phyloP scores from a whole-genome alignment of 1,284 basidiomycete genomes.

The Sanghuangporus sanghuang region DNA sequence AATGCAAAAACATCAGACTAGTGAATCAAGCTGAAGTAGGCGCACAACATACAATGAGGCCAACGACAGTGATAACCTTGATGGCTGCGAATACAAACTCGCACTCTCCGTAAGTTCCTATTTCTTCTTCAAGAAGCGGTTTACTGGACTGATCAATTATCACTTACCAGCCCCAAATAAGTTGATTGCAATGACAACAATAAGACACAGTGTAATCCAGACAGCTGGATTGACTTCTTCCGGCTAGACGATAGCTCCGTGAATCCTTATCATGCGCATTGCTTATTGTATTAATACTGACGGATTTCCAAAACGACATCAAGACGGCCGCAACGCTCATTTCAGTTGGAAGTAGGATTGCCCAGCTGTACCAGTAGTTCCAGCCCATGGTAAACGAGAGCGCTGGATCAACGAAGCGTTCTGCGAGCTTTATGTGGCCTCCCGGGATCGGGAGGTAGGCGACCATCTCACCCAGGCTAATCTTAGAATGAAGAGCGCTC shows the following conservation, averaged over 20 bases:
- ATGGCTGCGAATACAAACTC: slow-evolving; percentile 76
- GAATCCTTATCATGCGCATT: slow-evolving; percentile 15
- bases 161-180: slow-evolving; percentile 61
- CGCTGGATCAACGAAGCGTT: slow-evolving; percentile 75
- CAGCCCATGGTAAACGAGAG: slow-evolving; percentile 81
- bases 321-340: slow-evolving; percentile 72
- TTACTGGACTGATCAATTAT: neutral
- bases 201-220: slow-evolving; percentile 74
- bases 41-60: slow-evolving; percentile 47
- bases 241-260: slow-evolving; percentile 38
- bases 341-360: slow-evolving; percentile 70
- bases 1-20: neutral
- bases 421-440: slow-evolving; percentile 76
- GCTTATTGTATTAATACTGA: neutral
- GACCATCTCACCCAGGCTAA: slow-evolving; percentile 57
- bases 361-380: slow-evolving; percentile 81
- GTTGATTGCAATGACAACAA: slow-evolving; percentile 76
- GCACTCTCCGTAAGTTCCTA: slow-evolving; percentile 64
- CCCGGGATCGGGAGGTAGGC: slow-evolving; percentile 66
- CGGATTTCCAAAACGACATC: slow-evolving; percentile 63
- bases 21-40: slow-evolving; percentile 16
- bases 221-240: slow-evolving; percentile 54
- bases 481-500: slow-evolving; percentile 22
- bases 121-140: neutral
- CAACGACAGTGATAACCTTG: slow-evolving; percentile 74